phyloP scores from a whole-genome alignment of 306 rosid species.

The Rosa lucieae region DNA sequence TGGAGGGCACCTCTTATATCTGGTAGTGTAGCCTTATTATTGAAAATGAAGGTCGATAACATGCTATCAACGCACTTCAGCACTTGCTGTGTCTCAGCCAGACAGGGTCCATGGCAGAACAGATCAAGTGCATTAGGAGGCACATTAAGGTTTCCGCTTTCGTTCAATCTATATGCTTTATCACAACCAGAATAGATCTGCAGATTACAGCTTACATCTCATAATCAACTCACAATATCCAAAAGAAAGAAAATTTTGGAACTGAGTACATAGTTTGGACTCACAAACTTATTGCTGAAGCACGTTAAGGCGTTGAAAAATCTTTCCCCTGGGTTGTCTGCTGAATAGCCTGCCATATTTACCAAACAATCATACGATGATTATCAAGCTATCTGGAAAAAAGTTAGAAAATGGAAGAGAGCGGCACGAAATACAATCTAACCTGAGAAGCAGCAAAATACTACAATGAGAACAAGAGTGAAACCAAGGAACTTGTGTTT shows the following conservation, averaged over 20 bases:
- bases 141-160: constrained; percentile 55
- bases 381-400: neutral
- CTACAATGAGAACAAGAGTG: constrained; percentile 20
- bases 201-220: neutral
- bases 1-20: constrained; percentile 54
- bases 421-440: neutral
- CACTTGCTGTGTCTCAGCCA: constrained; percentile 57
- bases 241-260: neutral
- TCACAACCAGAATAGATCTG: constrained; percentile 59
- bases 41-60: constrained; percentile 55
- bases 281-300: constrained; percentile 56
- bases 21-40: constrained; percentile 49
- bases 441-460: constrained; percentile 47
- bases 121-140: constrained; percentile 52
- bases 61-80: constrained; percentile 58
- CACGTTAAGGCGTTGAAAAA: constrained; percentile 50
- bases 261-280: constrained; percentile 5
- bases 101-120: constrained; percentile 73
- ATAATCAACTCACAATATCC: neutral
- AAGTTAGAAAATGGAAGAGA: neutral
- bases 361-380: neutral
- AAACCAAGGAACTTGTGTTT: constrained; percentile 23
- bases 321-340: constrained; percentile 36
- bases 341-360: constrained; percentile 37
- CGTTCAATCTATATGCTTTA: constrained; percentile 62